Evolutionary conservation across 2,329 filamentous ascomycete species (phyloP).

Genomic region (Capronia americana): DNA sequence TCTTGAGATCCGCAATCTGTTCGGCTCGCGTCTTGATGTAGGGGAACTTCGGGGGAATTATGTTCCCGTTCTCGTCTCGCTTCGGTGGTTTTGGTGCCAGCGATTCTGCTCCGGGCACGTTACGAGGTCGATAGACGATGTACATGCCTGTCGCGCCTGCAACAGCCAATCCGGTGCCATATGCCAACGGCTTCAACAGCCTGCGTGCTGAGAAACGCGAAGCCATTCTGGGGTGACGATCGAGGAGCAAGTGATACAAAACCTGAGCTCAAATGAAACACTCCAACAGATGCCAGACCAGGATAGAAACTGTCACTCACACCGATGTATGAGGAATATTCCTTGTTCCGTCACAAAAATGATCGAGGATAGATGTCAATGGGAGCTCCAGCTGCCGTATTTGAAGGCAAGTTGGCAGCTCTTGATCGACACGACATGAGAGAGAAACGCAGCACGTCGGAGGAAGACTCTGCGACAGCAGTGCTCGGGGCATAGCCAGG

Average conservation of each 20-base stretch:
- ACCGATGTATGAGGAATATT: background rate
- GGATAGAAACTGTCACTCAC: background rate
- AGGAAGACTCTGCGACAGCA: conserved; percentile 7
- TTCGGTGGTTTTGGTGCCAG: conserved; percentile 61
- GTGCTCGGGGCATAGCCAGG: conserved; percentile 20
- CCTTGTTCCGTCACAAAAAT: background rate
- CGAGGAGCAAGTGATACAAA: conserved; percentile 6
- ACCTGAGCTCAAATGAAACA: background rate
- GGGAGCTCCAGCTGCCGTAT: conserved; percentile 18
- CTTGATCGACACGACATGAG: conserved; percentile 3
- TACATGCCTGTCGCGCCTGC: conserved; percentile 62
- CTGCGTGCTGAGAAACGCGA: conserved; percentile 48
- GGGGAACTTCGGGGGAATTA: conserved; percentile 61
- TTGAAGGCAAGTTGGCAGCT: conserved; percentile 18
- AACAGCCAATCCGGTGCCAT: conserved; percentile 61
- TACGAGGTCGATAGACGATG: conserved; percentile 65
- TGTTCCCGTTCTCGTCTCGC: conserved; percentile 61
- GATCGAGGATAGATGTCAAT: conserved; percentile 6
- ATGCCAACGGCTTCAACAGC: conserved; percentile 64
- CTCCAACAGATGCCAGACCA: background rate
- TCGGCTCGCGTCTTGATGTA: conserved; percentile 57
- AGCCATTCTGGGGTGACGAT: conserved; percentile 23
- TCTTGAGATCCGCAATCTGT: conserved; percentile 60
- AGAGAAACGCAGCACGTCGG: background rate
- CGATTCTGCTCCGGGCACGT: conserved; percentile 60